Evolutionary conservation across 2,329 filamentous ascomycete genomes (phyloP).

Genomic region (Gnomoniopsis sp.): DNA sequence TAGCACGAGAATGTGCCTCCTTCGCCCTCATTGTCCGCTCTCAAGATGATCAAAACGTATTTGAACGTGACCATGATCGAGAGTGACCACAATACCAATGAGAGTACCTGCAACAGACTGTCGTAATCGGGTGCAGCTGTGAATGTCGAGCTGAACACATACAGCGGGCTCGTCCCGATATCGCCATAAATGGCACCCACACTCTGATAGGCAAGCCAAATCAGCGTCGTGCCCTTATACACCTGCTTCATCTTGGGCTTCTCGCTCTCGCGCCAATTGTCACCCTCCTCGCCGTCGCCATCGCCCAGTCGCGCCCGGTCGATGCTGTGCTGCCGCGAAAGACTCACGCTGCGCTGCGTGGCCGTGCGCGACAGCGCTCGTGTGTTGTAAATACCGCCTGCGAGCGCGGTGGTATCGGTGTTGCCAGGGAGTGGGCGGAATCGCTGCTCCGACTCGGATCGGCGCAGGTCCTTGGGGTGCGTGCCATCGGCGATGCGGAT

Average conservation of each 20-base stretch:
- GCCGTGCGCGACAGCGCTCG: slow-evolving; percentile 16
- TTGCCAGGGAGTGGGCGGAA: slow-evolving; percentile 8
- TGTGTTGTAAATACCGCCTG: slow-evolving; percentile 20
- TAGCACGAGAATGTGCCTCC: slow-evolving; percentile 67
- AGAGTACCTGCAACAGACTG: slow-evolving; percentile 60
- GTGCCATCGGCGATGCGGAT: slow-evolving; percentile 19
- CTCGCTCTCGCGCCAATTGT: slow-evolving; percentile 18
- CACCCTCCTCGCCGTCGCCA: slow-evolving; percentile 20
- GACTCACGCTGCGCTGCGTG: slow-evolving; percentile 9
- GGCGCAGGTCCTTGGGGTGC: slow-evolving; percentile 9
- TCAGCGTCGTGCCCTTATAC: slow-evolving; percentile 19
- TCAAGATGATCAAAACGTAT: slow-evolving; percentile 61
- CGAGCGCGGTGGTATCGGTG: slow-evolving; percentile 17
- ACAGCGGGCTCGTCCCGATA: slow-evolving; percentile 52
- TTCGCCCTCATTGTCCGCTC: slow-evolving; percentile 66
- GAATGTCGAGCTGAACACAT: slow-evolving; percentile 67
- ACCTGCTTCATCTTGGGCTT: slow-evolving; percentile 21
- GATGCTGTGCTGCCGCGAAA: slow-evolving; percentile 1
- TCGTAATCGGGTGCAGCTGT: slow-evolving; percentile 46
- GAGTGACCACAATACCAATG: slow-evolving; percentile 64
- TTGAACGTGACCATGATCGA: slow-evolving; percentile 68
- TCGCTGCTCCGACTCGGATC: slow-evolving; percentile 15
- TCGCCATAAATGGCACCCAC: slow-evolving; percentile 64
- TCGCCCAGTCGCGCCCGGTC: slow-evolving; percentile 3
- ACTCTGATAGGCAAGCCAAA: slow-evolving; percentile 57